Evolutionary conservation across 2,329 filamentous ascomycete species (phyloP), one percentile per base, ranked within the genome.

Genomic region (Colletotrichum sp.): DNA sequence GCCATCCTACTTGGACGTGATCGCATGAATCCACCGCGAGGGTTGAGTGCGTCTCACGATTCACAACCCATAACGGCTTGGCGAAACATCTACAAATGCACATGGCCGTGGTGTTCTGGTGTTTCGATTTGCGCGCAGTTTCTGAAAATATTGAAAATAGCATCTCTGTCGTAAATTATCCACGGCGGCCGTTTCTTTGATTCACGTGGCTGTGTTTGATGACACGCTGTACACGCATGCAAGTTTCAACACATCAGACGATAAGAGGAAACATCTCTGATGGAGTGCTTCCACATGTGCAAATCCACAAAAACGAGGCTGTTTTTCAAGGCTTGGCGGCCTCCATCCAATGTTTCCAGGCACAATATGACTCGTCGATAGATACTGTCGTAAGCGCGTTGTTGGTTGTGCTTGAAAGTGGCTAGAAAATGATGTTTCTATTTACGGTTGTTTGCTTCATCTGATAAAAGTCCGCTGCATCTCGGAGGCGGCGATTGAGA

Each of bases 191-290:
- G 59, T 63, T 63, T 18, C 30, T 63, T 1, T 32, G 18, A 30
- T 63, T 63, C 28, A 63, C 59, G 59, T 63, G 59, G 59, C 59
- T 24, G 32, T 0, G 34, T 66, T 1, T 12, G 1, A 68, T 3
- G 48, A 68, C 65, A 68, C 65, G 30, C 1, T 22, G 65, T 68
- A 32, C 48, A 1, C 65, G 30, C 5, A 28, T 59, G 1, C 65
- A 18, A 30, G 65, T 57, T 68, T 59, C 65, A 68, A 18, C 36
- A 68, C 22, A 57, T 68, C 65, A 68, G 65, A 57, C 48, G 65
- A 59, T 1, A 3, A 22, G 48, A 55, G 28, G 65, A 68, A 68
- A 57, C 48, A 39, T 30, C 63, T n/a, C 15, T 26, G n/a, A 22
- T 30, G 28, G 18, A 16, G 16, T 30, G 6, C 26, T n/a, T 18